Percentiles rank a stretch among this genome's conserved stretches.
Evolutionary conservation across 768 basidiomycete species (phyloP).

Genomic region (Leccinum uliginosum): DNA sequence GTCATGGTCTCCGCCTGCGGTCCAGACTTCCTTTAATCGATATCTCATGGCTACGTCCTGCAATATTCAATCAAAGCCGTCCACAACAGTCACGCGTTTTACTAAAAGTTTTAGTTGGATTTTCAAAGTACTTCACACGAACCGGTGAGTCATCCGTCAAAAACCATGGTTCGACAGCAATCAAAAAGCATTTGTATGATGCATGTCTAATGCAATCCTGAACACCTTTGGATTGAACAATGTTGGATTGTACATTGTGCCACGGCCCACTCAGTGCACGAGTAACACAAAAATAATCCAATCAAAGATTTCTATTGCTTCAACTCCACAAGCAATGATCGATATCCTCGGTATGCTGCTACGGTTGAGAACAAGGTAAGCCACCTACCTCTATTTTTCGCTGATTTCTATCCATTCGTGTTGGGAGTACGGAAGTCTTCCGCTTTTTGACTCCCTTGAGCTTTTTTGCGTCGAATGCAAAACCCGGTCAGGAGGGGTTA

Average conservation of each 20-base stretch:
- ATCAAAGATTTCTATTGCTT: too few relatives aligned
- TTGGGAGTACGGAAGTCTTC: neutral
- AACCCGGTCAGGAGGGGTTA: too few relatives aligned
- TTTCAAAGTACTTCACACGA: neutral
- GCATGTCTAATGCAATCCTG: neutral
- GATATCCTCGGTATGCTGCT: too few relatives aligned
- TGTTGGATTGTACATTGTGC: neutral
- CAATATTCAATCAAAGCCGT: neutral
- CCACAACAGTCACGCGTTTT: neutral
- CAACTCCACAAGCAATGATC: too few relatives aligned
- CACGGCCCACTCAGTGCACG: too few relatives aligned
- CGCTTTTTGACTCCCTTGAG: too few relatives aligned
- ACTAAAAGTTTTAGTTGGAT: too few relatives aligned
- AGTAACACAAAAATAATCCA: too few relatives aligned
- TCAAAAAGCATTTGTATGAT: neutral
- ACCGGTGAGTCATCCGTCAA: neutral
- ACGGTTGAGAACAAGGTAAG: too few relatives aligned
- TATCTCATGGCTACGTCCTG: neutral
- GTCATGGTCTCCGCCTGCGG: neutral
- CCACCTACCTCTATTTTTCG: too few relatives aligned
- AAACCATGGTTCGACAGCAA: neutral
- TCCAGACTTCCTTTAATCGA: neutral
- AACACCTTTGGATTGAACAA: slow-evolving; percentile 7
- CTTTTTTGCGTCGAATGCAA: too few relatives aligned
- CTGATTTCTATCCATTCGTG: neutral